Evolutionary conservation across 2,329 filamentous ascomycete species (phyloP).

Genomic region (Leptographium procerum): DNA sequence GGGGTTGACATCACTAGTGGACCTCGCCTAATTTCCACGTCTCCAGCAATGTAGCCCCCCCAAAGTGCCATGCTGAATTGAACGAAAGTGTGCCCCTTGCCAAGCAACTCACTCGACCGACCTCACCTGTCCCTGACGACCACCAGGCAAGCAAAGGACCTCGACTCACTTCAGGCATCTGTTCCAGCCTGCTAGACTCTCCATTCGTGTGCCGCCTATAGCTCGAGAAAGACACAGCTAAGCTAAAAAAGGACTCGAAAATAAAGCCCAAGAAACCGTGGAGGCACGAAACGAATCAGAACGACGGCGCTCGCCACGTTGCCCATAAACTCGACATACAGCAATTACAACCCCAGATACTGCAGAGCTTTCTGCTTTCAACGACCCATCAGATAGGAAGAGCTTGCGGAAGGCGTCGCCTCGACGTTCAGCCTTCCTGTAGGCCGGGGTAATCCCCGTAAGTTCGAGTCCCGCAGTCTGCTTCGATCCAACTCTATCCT

Average conservation of each 20-base stretch:
- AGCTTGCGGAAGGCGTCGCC: too few relatives aligned
- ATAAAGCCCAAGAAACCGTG: neutral
- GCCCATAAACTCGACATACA: neutral
- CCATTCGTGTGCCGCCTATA: neutral
- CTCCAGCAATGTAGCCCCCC: neutral
- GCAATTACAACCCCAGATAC: neutral
- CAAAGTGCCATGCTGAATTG: neutral
- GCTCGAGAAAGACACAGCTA: neutral
- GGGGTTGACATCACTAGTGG: conserved; percentile 10
- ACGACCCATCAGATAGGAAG: too few relatives aligned
- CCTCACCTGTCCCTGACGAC: neutral
- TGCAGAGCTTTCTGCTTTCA: neutral
- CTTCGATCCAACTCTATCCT: too few relatives aligned
- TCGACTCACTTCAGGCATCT: neutral
- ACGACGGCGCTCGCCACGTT: neutral
- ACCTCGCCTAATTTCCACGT: conserved; percentile 6
- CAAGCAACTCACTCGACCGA: neutral
- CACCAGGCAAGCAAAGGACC: neutral
- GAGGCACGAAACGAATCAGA: neutral
- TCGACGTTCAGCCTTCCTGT: neutral
- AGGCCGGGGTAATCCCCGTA: neutral
- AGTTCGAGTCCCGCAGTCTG: neutral
- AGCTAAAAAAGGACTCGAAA: neutral
- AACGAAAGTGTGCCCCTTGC: neutral
- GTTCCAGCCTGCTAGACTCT: neutral